Conservation (phyloP, 441 rosid species). For the Populus tomentosa region DNA sequence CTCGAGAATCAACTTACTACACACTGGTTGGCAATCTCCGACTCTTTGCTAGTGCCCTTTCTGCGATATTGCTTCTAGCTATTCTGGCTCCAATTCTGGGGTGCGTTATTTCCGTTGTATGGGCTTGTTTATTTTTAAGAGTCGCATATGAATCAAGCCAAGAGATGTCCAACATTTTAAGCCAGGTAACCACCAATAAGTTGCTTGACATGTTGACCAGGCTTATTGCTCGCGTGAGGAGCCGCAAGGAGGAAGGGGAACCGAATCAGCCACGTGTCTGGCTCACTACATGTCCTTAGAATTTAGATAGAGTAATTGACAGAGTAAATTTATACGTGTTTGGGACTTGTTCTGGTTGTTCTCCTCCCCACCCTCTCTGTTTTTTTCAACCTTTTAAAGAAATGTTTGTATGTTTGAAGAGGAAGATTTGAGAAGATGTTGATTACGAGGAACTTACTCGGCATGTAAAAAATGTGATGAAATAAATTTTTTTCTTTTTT, state of each 20-base stretch:
- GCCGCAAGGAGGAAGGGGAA: too few relatives aligned
- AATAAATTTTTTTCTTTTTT: too few relatives aligned
- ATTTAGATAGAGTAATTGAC: too few relatives aligned
- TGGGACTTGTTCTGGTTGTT: too few relatives aligned
- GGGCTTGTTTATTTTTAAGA: background rate
- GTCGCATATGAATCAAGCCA: background rate
- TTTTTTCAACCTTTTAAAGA: too few relatives aligned
- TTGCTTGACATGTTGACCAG: background rate
- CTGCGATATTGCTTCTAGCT: background rate
- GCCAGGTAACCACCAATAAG: background rate
- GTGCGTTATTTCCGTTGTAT: background rate
- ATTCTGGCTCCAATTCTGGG: slow-evolving; percentile 1
- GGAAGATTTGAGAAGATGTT: too few relatives aligned
- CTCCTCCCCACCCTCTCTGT: too few relatives aligned
- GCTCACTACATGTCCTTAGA: too few relatives aligned
- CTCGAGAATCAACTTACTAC: background rate
- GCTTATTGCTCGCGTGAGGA: background rate
- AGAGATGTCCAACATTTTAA: background rate
- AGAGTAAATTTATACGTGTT: too few relatives aligned
- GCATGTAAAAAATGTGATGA: too few relatives aligned
- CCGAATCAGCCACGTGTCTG: background rate
- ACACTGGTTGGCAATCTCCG: background rate
- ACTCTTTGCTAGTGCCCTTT: background rate
- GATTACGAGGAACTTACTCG: too few relatives aligned
- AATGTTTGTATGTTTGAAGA: too few relatives aligned